Evolutionary conservation across 2,329 filamentous ascomycete genomes (phyloP), one percentile per base, ranked within the genome.

Genomic region (Aspergillus sp.): DNA sequence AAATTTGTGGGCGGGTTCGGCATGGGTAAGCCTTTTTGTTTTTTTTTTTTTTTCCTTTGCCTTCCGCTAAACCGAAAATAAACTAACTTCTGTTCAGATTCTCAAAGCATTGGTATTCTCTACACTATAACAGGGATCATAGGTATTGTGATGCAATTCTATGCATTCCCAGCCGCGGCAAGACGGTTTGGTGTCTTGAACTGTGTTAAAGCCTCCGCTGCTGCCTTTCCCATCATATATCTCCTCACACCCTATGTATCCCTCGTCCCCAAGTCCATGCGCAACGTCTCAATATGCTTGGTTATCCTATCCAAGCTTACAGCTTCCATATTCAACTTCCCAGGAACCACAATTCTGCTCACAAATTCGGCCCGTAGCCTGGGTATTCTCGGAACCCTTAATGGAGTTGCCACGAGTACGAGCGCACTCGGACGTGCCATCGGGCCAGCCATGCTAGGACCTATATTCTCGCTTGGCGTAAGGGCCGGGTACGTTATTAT

Each of bases 1-100:
- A 89, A 90, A 68, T 97, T 97, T 68, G 82, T 84, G 2, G 88
- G 91, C 39, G 92, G 92, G 0, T 96, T 96, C 68, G 91, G 91
- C 1, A 79, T 87, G 44, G 75, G 77, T 76, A 62, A 54, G 70
- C 68, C 40, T 23, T 15, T 9, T 6, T 9, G 14, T 21, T 19
- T 21, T 68, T 41, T 21, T 15, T 9, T 19, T 21, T 68, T 41
- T 23, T 15, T 9, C 2, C 9, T 19, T 21, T 37, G 58, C 39
- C 17, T n/a, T 25, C 23, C 50, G 11, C 33, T 27, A 43, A 40
- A 6, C 21, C 4, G 6, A 8, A 41, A 14, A 19, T 46, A 23
- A 17, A n/a, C 14, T 11, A 17, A 41, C 58, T n/a, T 15, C 40
- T 52, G 40, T 23, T 72, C 86, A 67, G 80, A 84, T 48, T 88